Conservation (phyloP, 257 asterid species). For the Solanum rostratum region DNA sequence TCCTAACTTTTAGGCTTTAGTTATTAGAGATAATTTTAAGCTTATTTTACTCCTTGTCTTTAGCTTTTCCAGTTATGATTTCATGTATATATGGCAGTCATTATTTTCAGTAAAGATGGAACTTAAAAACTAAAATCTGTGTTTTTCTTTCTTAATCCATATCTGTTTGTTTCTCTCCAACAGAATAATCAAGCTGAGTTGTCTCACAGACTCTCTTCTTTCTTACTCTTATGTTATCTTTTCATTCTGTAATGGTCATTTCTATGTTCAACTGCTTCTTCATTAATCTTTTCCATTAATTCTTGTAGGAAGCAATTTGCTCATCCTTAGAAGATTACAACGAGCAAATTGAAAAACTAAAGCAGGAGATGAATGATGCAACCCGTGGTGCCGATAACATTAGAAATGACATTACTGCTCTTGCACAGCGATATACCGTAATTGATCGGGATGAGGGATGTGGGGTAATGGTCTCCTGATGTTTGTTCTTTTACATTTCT, state of each 20-base stretch:
- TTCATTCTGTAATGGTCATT: neutral
- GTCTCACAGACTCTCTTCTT: neutral
- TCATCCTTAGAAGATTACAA: constrained; percentile 93
- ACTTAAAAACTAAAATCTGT: no score
- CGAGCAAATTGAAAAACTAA: constrained; percentile 88
- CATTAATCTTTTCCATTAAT: neutral
- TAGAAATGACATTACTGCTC: constrained; percentile 88
- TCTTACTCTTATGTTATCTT: neutral
- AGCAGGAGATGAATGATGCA: constrained; percentile 98
- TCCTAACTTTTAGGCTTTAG: no score
- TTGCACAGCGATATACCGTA: constrained; percentile 83
- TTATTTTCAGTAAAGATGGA: no score
- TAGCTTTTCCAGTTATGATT: no score
- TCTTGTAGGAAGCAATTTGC: constrained; percentile 89
- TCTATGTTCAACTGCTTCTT: neutral
- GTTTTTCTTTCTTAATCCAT: no score
- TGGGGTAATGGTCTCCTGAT: constrained; percentile 61
- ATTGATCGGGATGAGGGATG: constrained; percentile 84
- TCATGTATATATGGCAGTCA: no score
- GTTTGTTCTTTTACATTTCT: neutral
- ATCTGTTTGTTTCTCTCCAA: no score
- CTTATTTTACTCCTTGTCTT: no score
- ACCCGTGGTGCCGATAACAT: constrained; percentile 95
- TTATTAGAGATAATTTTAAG: no score
- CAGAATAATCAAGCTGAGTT: neutral